Base-by-base conservation (phyloP, 225 moss, liverwort and hornwort genomes). In the Straminergon stramineum region DNA sequence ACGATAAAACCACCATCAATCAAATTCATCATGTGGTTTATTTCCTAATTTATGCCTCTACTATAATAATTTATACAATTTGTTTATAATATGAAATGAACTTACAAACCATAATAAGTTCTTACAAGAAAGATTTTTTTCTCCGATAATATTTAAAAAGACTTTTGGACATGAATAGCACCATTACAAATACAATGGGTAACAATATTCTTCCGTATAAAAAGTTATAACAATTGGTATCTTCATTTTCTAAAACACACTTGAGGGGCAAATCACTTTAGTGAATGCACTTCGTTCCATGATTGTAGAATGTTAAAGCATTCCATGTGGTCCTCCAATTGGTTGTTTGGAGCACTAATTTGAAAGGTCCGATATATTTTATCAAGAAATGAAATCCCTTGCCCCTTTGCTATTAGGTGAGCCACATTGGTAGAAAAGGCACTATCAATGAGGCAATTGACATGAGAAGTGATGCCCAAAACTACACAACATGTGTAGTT, bases 331-430 rank as follows among this genome's bases (percentile, higher is more conserved):
- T 70, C 39, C 5, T 70, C 26, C 15, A 71, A 41, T 43, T 16
- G 43, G 16, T 73, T 43, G 16, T 9, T 1, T 26, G 0, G 27
- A 41, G 2, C 0, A 1, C 9, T 0, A 21, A 1, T 69, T 45
- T 17, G 17, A 74, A 45, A 45, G 27, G 6, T 43, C 10, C 4
- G 4, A 17, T 28, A 45, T 10, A 2, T 28, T 17, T 45, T 28
- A 28, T 28, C 6, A 45, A 43, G 28, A 74, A 28, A 28, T 45
- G 28, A 28, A 17, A 74, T 17, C 6, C 16, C 73, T 0, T 2
- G 0, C 2, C 2, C 4, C 15, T 1, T 73, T 28, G 2, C 3
- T 45, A 9, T 71, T 3, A 27, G 0, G 9, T 8, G 3, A 0
- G 0, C 26, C 2, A 43, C 6, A 10, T 2, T 17, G 6, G 17